phyloP scores from a whole-genome alignment of 768 basidiomycete species.

The Agaricus subrufescens region DNA sequence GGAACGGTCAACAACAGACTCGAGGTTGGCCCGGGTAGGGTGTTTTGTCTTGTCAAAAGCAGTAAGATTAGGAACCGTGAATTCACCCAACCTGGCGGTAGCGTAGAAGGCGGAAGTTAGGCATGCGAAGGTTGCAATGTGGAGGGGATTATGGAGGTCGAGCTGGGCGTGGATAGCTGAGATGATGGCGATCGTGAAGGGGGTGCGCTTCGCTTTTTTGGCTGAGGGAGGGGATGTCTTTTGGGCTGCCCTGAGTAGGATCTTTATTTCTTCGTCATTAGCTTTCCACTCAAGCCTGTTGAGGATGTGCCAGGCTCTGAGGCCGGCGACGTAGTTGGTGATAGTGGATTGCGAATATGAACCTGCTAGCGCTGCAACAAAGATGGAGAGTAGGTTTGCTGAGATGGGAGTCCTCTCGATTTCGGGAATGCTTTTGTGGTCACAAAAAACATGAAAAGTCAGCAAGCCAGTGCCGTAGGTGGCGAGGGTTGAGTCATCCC shows the following conservation, averaged over 20 bases:
- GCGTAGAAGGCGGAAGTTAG: conserved; percentile 20
- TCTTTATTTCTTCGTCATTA: conserved; percentile 3
- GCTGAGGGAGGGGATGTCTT: conserved; percentile 12
- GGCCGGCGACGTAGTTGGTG: conserved; percentile 17
- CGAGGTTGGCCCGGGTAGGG: conserved; percentile 11
- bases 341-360: conserved; percentile 14
- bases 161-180: conserved; percentile 9
- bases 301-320: conserved; percentile 29
- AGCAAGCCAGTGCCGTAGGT: conserved; percentile 28
- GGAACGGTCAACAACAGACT: not conserved
- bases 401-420: conserved; percentile 17
- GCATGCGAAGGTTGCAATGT: conserved; percentile 24
- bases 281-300: conserved; percentile 19
- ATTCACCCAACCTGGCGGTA: conserved; percentile 16
- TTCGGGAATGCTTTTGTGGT: conserved; percentile 21
- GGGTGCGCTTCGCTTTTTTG: conserved; percentile 10
- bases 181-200: conserved; percentile 12
- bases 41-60: conserved; percentile 14
- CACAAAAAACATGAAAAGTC: conserved; percentile 31
- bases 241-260: conserved; percentile 8
- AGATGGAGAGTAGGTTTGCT: conserved; percentile 20
- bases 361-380: conserved; percentile 20
- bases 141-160: conserved; percentile 12
- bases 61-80: conserved; percentile 15
- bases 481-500: conserved; percentile 20